phyloP scores from a whole-genome alignment of 805 yeast species.

The Lipomyces orientalis region DNA sequence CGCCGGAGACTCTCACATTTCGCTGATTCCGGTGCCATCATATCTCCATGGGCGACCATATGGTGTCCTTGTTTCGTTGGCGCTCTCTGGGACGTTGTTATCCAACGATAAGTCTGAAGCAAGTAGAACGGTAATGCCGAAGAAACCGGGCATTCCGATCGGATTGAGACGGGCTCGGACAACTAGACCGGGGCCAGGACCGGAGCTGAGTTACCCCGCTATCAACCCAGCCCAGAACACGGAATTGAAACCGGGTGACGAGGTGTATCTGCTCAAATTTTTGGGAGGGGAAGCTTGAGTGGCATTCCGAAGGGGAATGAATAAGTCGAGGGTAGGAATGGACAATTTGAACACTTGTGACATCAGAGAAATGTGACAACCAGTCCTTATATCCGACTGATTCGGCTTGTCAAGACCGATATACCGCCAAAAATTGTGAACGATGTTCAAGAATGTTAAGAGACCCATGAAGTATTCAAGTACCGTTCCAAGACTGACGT shows the following conservation, averaged over 20 bases:
- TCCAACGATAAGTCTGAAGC: neutral
- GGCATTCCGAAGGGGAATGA: neutral
- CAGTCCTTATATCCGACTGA: too few relatives aligned
- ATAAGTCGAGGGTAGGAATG: neutral
- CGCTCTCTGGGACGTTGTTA: conserved; percentile 10
- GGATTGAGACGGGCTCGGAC: conserved; percentile 15
- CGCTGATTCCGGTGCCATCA: conserved; percentile 15
- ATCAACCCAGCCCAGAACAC: conserved; percentile 12
- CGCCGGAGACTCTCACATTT: conserved; percentile 12
- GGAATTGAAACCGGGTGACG: conserved; percentile 11
- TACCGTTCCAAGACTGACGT: too few relatives aligned
- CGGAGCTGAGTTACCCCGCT: conserved; percentile 13
- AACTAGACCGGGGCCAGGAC: neutral
- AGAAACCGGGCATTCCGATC: conserved; percentile 20
- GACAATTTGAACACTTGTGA: neutral
- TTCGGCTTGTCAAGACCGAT: too few relatives aligned
- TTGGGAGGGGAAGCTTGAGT: conserved; percentile 2
- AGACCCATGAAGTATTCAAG: too few relatives aligned
- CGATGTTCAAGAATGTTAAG: too few relatives aligned
- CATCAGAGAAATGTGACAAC: too few relatives aligned
- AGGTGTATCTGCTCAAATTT: conserved; percentile 14
- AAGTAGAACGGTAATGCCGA: neutral
- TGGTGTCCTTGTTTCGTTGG: conserved; percentile 14
- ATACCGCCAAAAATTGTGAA: too few relatives aligned
- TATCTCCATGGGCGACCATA: conserved; percentile 17